Percentiles rank a stretch among this genome's conserved stretches.
Evolutionary conservation across 306 rosid species (phyloP).

Genomic region (Quercus gilva): DNA sequence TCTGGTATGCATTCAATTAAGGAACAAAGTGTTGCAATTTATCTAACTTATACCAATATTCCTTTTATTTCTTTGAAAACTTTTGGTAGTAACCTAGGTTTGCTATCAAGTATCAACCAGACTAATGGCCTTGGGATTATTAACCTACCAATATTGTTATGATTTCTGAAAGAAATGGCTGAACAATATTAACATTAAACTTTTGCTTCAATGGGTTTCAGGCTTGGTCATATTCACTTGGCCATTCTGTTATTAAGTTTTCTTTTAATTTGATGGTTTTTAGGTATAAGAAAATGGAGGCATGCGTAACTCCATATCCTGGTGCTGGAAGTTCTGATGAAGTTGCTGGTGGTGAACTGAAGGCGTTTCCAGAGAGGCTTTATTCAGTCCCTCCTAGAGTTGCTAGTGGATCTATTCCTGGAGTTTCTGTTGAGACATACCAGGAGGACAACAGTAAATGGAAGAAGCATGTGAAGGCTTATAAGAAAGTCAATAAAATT

Average conservation of each 20-base stretch:
- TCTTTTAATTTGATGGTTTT: slow-evolving; percentile 29
- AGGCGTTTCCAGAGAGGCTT: slow-evolving; percentile 80
- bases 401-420: slow-evolving; percentile 75
- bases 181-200: not conserved
- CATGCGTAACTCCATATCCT: slow-evolving; percentile 63
- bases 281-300: slow-evolving; percentile 94
- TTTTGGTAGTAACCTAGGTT: not conserved
- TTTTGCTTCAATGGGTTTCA: not conserved
- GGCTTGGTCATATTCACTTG: not conserved
- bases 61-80: not conserved
- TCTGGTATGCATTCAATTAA: slow-evolving; percentile 53
- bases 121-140: not conserved
- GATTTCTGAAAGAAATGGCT: not conserved
- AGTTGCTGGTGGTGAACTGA: slow-evolving; percentile 46
- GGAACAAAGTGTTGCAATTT: not conserved
- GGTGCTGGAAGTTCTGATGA: slow-evolving; percentile 29
- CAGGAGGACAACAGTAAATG: slow-evolving; percentile 66
- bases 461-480: slow-evolving; percentile 87
- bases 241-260: slow-evolving; percentile 11
- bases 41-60: not conserved
- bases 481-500: slow-evolving; percentile 67
- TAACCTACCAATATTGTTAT: not conserved
- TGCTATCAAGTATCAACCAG: not conserved
- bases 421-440: slow-evolving; percentile 57
- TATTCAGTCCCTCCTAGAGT: slow-evolving; percentile 81